Base-by-base conservation (phyloP, 2,329 filamentous ascomycete species). In the Coniochaeta hoffmannii region DNA sequence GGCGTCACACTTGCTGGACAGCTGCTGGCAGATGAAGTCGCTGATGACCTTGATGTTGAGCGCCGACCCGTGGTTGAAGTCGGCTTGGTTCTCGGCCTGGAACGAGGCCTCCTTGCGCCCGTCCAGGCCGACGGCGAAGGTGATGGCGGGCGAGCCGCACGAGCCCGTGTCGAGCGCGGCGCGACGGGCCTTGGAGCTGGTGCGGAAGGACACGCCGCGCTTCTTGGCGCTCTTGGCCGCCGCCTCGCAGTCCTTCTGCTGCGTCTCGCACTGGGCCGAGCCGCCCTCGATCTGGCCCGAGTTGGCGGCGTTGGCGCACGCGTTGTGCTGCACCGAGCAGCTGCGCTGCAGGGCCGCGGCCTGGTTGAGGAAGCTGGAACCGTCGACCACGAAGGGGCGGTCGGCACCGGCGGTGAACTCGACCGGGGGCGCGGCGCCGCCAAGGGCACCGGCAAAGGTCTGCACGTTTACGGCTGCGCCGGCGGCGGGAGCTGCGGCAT, bases 61-160 rank as follows among this genome's bases (percentile, higher is more conserved):
- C 3, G 78, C 78, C 3, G 76, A 79, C 54, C 78, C 78, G 66
- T 82, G 80, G 65, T 70, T 72, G 69, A 81, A 82, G 63, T 74
- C 70, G 52, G 63, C 66, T 32, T 59, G 55, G 62, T 74, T 68
- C 36, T 64, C 70, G 51, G 71, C 67, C 53, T 69, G 68, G 62
- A 76, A 76, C 34, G 70, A 68, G 15, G 66, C 65, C 65, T 71
- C 70, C 60, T 75, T 66, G 62, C 75, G 75, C 46, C 77, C 76
- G 62, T 81, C 75, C 44, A 77, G 70, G 12, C 74, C 74, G 3
- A 60, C 61, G 30, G 73, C 76, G 66, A 81, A 82, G 55, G 69
- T 63, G 62, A 82, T 76, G 57, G 73, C 71, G 5, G 78, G 73
- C 61, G 75, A 71, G 55, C 68, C 64, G 69, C 78, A 81, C 56